Percentiles rank a stretch among this genome's conserved stretches.
These are phyloP conservation scores for Xylaria sp. DNA, from an alignment of 2,329 filamentous ascomycete genomes.

Conservation along the genomic window DNA sequence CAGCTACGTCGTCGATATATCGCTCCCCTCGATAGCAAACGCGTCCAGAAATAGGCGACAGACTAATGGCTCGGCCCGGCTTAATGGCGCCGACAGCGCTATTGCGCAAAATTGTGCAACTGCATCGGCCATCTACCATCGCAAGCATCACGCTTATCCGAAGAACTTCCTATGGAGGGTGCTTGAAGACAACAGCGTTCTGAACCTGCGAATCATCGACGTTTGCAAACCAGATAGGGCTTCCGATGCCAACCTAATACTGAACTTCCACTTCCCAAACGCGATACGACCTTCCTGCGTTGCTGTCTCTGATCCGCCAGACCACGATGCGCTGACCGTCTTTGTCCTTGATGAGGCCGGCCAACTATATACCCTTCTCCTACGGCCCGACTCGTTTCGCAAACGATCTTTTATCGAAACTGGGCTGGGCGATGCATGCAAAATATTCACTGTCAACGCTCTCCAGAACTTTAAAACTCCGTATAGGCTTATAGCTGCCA, in stretches of 20 bases:
- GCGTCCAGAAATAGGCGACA: slow-evolving; percentile 58
- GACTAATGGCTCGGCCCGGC: slow-evolving; percentile 52
- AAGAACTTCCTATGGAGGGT: slow-evolving; percentile 92
- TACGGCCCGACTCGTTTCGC: slow-evolving; percentile 85
- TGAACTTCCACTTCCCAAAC: slow-evolving; percentile 81
- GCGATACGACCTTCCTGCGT: slow-evolving; percentile 81
- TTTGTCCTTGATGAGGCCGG: slow-evolving; percentile 75
- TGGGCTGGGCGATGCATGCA: slow-evolving; percentile 80
- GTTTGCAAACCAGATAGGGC: slow-evolving; percentile 75
- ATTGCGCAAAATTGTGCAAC: slow-evolving; percentile 81
- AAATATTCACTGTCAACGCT: slow-evolving; percentile 76
- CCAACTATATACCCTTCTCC: slow-evolving; percentile 85
- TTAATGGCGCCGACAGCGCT: slow-evolving; percentile 72
- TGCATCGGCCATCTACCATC: slow-evolving; percentile 86
- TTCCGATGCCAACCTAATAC: slow-evolving; percentile 76
- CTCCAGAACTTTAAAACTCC: slow-evolving; percentile 78
- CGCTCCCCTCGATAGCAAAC: slow-evolving; percentile 68
- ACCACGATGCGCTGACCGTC: slow-evolving; percentile 68
- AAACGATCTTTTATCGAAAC: slow-evolving; percentile 76
- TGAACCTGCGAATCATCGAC: slow-evolving; percentile 88
- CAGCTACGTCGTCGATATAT: slow-evolving; percentile 76
- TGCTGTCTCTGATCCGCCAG: slow-evolving; percentile 81
- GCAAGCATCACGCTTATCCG: slow-evolving; percentile 78
- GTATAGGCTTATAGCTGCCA: slow-evolving; percentile 82
- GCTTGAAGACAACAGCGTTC: slow-evolving; percentile 78